phyloP scores from a whole-genome alignment of 202 grass and related monocot species.

The Schoenoplectus tabernaemontani region DNA sequence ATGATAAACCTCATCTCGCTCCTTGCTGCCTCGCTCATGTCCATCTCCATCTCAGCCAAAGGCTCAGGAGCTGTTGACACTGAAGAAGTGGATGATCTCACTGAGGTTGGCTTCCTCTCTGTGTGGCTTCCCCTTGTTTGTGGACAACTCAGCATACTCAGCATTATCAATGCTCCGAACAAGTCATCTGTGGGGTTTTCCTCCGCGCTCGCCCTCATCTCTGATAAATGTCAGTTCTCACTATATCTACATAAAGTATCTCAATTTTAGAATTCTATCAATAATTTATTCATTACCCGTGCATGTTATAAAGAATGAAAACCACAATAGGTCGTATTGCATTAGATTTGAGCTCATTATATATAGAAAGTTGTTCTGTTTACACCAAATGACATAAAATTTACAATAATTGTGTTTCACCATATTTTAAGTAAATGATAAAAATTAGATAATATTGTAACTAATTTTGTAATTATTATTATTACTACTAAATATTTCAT shows the following conservation, averaged over 20 bases:
- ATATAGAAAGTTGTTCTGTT: neutral
- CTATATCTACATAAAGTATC: neutral
- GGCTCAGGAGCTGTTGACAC: neutral
- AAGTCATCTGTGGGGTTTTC: neutral
- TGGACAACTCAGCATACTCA: neutral
- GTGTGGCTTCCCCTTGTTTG: neutral
- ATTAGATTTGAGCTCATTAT: too few species aligned
- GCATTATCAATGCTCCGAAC: neutral
- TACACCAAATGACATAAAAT: neutral
- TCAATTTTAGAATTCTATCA: neutral
- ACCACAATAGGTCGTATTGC: neutral
- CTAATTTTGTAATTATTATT: too few species aligned
- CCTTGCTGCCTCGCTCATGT: neutral
- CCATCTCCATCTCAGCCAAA: neutral
- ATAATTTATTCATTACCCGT: neutral
- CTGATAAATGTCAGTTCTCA: constrained; percentile 9
- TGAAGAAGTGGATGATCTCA: constrained; percentile 1
- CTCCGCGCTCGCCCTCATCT: neutral
- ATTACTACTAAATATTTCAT: too few species aligned
- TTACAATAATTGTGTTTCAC: neutral
- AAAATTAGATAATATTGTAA: too few species aligned
- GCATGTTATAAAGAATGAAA: neutral
- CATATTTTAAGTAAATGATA: neutral
- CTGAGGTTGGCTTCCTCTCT: neutral
- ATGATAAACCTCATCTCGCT: neutral